Evolutionary conservation across 495 filamentous ascomycete species (phyloP), one percentile per base, ranked within the genome.

Genomic region (Pseudevernia furfuracea): DNA sequence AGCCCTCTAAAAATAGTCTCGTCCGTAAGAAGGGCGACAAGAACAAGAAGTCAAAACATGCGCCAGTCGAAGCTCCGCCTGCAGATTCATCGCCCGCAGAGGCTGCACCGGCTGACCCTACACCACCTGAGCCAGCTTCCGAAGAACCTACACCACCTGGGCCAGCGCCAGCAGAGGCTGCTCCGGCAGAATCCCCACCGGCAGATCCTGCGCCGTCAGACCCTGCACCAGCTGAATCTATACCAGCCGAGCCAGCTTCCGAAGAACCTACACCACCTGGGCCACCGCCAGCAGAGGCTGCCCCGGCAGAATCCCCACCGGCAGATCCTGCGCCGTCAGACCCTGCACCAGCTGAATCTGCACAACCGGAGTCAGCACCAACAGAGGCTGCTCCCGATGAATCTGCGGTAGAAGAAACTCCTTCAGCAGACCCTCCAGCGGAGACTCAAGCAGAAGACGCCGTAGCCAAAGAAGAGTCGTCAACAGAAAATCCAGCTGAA

Each of bases 321-420:
- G 43, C 8, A 30, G 59, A 52, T 14, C 5, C 28, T 49, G 14
- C 39, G 23, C 15, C 38, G 25, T 34, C 37, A 32, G 56, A 58
- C 1, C 12, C 55, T 52, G 21, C 41, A 52, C 32, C 62, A 38
- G 58, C 25, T 3, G 63, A 46, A 46, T 3, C 19, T 32, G 32
- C 48, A 12, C 36, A 48, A 28, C 8, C 55, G 14, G 61, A 66
- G 14, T 49, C 52, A 37, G 59, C 38, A n/a, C 19, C 15, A 37
- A 52, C 59, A 44, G 64, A 66, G 15, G 23, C 38, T n/a, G n/a
- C 55, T 58, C 53, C 49, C 25, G 59, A 23, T 9, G 64, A 53
- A 3, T 4, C 25, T 28, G 11, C 36, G 17, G 36, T 28, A 41
- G 39, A 41, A 39, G 64, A 66, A n/a, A n/a, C 46, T 28, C 58